phyloP scores from a whole-genome alignment of 352 stramenopile species.

The Achlya hypogyna region DNA sequence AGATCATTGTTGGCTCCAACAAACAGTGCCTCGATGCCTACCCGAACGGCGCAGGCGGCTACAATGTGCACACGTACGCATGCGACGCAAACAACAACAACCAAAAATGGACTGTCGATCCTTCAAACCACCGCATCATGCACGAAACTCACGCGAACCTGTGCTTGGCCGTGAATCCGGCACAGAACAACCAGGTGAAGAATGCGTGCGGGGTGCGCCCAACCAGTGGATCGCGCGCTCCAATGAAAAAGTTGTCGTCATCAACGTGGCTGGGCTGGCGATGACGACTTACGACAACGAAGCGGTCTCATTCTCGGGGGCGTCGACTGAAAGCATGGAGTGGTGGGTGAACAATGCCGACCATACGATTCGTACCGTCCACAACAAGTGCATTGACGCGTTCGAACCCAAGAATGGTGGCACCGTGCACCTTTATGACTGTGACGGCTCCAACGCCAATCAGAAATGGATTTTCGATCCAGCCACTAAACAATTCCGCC shows the following conservation, averaged over 20 bases:
- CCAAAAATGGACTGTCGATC: slow-evolving; percentile 55
- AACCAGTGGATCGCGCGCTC: background rate
- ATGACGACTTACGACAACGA: background rate
- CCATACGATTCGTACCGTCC: background rate
- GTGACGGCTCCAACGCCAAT: slow-evolving; percentile 33
- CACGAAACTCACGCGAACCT: slow-evolving; percentile 37
- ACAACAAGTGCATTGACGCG: slow-evolving; percentile 40
- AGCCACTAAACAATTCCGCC: slow-evolving; percentile 33
- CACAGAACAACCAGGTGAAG: background rate
- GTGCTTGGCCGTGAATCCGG: slow-evolving; percentile 34
- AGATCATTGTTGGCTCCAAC: background rate
- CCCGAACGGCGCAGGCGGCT: slow-evolving; percentile 26
- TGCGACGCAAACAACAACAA: slow-evolving; percentile 47
- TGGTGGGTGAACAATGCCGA: background rate
- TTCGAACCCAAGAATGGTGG: slow-evolving; percentile 42
- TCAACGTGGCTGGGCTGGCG: background rate
- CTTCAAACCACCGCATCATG: slow-evolving; percentile 29
- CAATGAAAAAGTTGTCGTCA: background rate
- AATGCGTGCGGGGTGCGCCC: background rate
- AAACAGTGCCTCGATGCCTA: slow-evolving; percentile 27
- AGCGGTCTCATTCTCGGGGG: background rate
- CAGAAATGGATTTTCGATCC: slow-evolving; percentile 35
- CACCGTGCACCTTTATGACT: slow-evolving; percentile 36
- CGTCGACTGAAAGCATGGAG: too few species aligned
- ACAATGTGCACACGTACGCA: slow-evolving; percentile 42